Base-by-base conservation (phyloP, 2,329 filamentous ascomycete genomes). In the Clonostachys solani region DNA sequence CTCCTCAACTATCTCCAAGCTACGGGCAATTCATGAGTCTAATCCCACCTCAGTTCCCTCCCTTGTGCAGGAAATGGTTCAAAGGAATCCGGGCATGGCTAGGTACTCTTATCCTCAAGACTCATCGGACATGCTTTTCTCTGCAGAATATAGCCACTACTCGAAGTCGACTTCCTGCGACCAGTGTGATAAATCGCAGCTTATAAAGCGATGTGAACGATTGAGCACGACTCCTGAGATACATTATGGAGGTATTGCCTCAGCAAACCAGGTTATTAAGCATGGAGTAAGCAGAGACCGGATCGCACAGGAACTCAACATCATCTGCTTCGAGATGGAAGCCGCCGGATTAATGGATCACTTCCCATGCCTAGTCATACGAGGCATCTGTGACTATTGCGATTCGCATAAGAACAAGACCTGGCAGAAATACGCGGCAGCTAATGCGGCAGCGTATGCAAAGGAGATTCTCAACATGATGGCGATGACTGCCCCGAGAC, bases 201-300 rank as follows among this genome's bases (percentile, higher is more conserved):
- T 48, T 3, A 13, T 15, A 17, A 12, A n/a, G 12, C 29, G 51
- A 47, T 4, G 33, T 5, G 6, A 6, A 5, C 40, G 8, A 43
- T 6, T 40, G 47, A 3, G 43, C 16, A 16, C 8, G 46, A n/a
- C 44, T 1, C 45, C 45, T 12, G 37, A 12, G 10, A 42, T 47
- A 16, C 63, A 68, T 45, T 65, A 64, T 33, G 67, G 67, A 0
- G 34, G 60, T 0, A 65, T 70, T 46, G 65, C 61, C 2, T 66
- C 63, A 0, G 65, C 56, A 4, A 60, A 68, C 33, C 48, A 52
- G 7, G 62, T 71, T 1, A 62, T 71, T 45, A 64, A 61, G 42
- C 52, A 56, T 17, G 59, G 53, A 3, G 33, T 23, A 60, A 7
- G 50, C 6, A 51, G 66, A 3, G 61, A 67, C 46, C 44, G 62